A percentile compares a stretch with the other conserved stretches of the same genome.
phyloP scores from a whole-genome alignment of 371 early-diverging fungal genomes.

The Mortierella sp. region DNA sequence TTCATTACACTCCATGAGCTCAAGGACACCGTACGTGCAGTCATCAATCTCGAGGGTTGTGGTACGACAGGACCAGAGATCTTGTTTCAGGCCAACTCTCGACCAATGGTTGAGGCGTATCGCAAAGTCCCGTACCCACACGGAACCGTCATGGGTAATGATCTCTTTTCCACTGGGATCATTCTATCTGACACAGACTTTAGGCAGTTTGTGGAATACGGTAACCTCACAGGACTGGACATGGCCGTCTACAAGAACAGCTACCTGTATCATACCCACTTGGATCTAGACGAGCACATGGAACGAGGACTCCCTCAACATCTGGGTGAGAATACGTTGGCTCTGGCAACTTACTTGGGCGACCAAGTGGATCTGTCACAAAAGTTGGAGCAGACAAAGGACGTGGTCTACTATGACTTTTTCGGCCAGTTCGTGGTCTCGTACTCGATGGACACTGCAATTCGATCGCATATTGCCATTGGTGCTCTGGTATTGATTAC shows the following conservation, averaged over 20 bases:
- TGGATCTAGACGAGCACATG: slow-evolving; percentile 69
- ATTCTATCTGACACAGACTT: slow-evolving; percentile 82
- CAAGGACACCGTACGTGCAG: slow-evolving; percentile 66
- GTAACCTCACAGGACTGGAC: slow-evolving; percentile 73
- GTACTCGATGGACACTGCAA: slow-evolving; percentile 69
- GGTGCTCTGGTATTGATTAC: slow-evolving; percentile 13
- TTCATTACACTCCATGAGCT: slow-evolving; percentile 74
- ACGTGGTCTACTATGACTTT: slow-evolving; percentile 74
- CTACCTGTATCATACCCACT: slow-evolving; percentile 78
- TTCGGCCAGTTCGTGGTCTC: slow-evolving; percentile 70
- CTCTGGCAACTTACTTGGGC: slow-evolving; percentile 65
- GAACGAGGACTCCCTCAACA: slow-evolving; percentile 76
- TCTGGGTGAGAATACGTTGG: slow-evolving; percentile 74
- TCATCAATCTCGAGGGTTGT: slow-evolving; percentile 81
- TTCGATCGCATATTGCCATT: slow-evolving; percentile 45
- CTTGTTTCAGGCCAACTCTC: slow-evolving; percentile 80
- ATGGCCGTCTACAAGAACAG: slow-evolving; percentile 80
- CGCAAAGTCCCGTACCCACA: slow-evolving; percentile 74
- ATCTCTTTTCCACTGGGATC: slow-evolving; percentile 78
- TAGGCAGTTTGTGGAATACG: slow-evolving; percentile 78
- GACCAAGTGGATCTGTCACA: slow-evolving; percentile 56
- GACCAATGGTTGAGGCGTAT: slow-evolving; percentile 77
- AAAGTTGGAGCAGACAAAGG: slow-evolving; percentile 57
- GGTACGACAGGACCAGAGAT: slow-evolving; percentile 78
- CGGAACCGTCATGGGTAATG: slow-evolving; percentile 77